These are phyloP conservation scores for Ogataea nitratoaversa DNA, from an alignment of 805 yeast species.

Conservation along the genomic window DNA sequence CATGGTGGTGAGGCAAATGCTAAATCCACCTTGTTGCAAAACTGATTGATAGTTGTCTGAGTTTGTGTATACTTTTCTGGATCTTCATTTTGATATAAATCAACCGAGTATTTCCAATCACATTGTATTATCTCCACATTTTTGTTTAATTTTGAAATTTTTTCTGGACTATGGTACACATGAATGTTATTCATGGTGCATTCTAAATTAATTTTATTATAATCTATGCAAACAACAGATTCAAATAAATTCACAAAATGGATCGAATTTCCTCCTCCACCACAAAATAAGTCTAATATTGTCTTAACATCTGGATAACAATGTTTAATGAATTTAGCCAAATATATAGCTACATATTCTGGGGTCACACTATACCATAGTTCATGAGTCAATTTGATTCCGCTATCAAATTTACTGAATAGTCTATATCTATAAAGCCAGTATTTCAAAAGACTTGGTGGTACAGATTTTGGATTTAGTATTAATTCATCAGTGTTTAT, in stretches of 20 bases:
- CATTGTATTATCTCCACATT: constrained; percentile 35
- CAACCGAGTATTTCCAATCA: constrained; percentile 13
- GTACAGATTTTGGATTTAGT: constrained; percentile 19
- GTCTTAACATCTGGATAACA: constrained; percentile 46
- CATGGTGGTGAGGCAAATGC: constrained; percentile 82
- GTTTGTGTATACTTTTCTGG: constrained; percentile 9
- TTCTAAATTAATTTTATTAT: constrained; percentile 51
- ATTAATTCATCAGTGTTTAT: constrained; percentile 3
- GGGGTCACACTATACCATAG: constrained; percentile 90
- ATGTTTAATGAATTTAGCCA: constrained; percentile 49
- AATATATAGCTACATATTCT: constrained; percentile 60
- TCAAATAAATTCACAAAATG: constrained; percentile 64
- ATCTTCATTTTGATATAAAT: constrained; percentile 2
- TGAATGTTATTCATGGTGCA: constrained; percentile 65
- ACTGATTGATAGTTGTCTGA: constrained; percentile 4
- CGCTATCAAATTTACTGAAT: constrained; percentile 63
- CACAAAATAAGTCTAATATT: constrained; percentile 71
- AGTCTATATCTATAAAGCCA: constrained; percentile 61
- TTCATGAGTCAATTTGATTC: constrained; percentile 64
- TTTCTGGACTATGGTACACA: constrained; percentile 41
- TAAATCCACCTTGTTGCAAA: constrained; percentile 34
- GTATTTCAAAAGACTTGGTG: constrained; percentile 42
- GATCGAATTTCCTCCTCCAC: constrained; percentile 84
- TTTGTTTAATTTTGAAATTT: constrained; percentile 47
- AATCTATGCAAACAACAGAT: constrained; percentile 59